Evolutionary conservation across 169 alveolate species (phyloP).

Genomic region (Theileria annulata): DNA sequence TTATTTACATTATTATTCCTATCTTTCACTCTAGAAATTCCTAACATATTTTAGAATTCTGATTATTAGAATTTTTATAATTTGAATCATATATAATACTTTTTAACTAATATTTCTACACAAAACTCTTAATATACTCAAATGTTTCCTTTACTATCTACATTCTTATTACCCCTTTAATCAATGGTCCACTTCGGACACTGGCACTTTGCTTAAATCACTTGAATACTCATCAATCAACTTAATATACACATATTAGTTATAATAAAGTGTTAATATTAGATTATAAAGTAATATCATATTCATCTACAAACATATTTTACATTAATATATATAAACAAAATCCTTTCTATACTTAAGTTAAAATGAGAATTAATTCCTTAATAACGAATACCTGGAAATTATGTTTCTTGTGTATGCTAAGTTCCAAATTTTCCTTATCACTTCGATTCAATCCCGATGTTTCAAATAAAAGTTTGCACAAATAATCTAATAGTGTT

Average conservation of each 20-base stretch:
- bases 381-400: no score
- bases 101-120: no score
- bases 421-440: not conserved
- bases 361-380: not conserved
- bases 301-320: not conserved
- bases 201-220: not conserved
- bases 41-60: not conserved
- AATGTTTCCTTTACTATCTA: not conserved
- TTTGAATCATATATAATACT: not conserved
- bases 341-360: not conserved
- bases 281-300: not conserved
- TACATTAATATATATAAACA: not conserved
- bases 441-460: not conserved
- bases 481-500: not conserved
- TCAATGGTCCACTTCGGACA: not conserved
- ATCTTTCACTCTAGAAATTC: not conserved
- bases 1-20: no score
- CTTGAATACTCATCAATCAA: not conserved
- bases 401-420: not conserved
- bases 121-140: not conserved
- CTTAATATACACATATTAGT: not conserved
- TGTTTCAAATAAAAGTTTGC: not conserved
- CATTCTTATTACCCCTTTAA: not conserved
- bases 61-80: not conserved
- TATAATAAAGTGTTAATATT: not conserved